Percentiles rank a stretch among this genome's conserved stretches.
Conservation (phyloP, 805 yeast genomes). For the Saccharomycopsis fibuligera region DNA sequence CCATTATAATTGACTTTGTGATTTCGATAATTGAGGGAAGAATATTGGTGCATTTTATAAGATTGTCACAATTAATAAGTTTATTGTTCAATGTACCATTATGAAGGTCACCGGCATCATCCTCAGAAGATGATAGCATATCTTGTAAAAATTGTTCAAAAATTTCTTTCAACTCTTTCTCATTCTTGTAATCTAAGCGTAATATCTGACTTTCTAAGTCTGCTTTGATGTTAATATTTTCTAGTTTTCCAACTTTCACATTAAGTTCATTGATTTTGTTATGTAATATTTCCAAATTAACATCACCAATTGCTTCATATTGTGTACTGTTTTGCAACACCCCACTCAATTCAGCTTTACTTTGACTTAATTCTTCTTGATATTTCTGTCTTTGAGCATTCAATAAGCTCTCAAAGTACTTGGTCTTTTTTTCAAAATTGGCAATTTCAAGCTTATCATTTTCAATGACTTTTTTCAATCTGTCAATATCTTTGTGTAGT, state of each 20-base stretch:
- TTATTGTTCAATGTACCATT: not conserved
- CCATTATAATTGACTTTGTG: too few species aligned
- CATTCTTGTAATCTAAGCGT: not conserved
- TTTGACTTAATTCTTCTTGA: constrained; percentile 4
- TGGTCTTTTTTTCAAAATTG: constrained; percentile 6
- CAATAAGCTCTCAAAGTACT: constrained; percentile 2
- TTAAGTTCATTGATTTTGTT: constrained; percentile 2
- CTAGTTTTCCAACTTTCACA: constrained; percentile 1
- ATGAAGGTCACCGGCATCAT: too few species aligned
- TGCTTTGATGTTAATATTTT: not conserved
- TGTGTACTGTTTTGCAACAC: not conserved
- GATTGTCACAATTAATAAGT: not conserved
- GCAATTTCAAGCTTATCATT: constrained; percentile 6
- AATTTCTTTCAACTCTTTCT: not conserved
- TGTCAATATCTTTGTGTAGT: constrained; percentile 33
- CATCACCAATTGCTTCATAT: not conserved
- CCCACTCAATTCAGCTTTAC: constrained; percentile 1
- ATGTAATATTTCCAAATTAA: not conserved
- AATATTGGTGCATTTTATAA: not conserved
- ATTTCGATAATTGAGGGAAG: not conserved
- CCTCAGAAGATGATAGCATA: not conserved
- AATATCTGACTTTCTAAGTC: not conserved
- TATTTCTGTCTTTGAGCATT: constrained; percentile 3
- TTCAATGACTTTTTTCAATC: constrained; percentile 1
- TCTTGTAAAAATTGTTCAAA: not conserved